Base-by-base conservation (phyloP, 208 protist species). In the Trypanosoma grayi region DNA sequence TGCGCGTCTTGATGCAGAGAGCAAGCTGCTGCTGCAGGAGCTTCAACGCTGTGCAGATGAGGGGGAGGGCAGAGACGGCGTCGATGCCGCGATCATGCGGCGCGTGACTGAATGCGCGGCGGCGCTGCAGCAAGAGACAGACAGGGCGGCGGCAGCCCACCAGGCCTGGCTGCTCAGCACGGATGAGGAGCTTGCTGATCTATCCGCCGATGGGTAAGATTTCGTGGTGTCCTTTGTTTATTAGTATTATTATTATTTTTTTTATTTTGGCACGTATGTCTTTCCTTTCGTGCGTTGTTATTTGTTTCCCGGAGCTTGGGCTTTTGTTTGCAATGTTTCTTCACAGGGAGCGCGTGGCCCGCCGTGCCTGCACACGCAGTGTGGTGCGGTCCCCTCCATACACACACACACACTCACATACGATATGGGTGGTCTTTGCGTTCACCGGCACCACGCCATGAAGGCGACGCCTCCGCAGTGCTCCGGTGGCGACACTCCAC, bases 121-220 rank as follows among this genome's bases (percentile, higher is more conserved):
- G 13, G 28, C n/a, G 10, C 7, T 58, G 2, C 25, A 52, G 30
- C 18, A 47, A 20, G 14, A 58, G 18, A 45, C 30, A 14, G 22
- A 52, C 54, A 31, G 47, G 22, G 47, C 30, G 33, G 7, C 52
- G 33, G 50, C 40, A 7, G n/a, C 14, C 6, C 34, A 71, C 28
- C 28, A 34, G 18, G 14, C 6, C 16, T 71, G 65, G 65, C 57
- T 31, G 30, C 25, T 41, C 16, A 13, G 7, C 0, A 37, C 41
- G 28, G 57, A 71, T 16, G 50, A 71, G 1, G 65, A 71, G 25
- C 31, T 71, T 51, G 7, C 41, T 22, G 6, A 24, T 30, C 34
- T 62, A 31, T 18, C 50, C 4, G 47, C 37, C 30, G 27, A 64
- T 11, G 59, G 22, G 40, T 10, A 16, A 24, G 10, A 55, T 6